phyloP scores from a whole-genome alignment of 345 rosid species.

The Cardiospermum halicacabum region DNA sequence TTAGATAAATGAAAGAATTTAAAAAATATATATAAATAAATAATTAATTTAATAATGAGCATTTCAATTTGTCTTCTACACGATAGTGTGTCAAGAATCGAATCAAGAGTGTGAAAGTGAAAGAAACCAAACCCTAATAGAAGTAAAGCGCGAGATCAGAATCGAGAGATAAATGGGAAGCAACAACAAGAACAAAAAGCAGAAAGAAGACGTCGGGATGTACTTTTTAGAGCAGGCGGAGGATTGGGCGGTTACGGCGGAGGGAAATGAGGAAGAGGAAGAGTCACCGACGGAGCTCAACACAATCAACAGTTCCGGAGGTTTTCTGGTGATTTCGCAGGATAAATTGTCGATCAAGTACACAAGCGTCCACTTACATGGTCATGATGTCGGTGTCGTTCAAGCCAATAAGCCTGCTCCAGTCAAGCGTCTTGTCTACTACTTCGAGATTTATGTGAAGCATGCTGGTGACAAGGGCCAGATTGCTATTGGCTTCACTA shows the following conservation, averaged over 20 bases:
- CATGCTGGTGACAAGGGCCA: conserved; percentile 75
- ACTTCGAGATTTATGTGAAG: conserved; percentile 85
- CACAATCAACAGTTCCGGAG: conserved; percentile 81
- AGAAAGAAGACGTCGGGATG: conserved; percentile 40
- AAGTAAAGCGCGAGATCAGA: no score
- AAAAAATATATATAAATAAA: no score
- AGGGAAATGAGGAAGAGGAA: conserved; percentile 42
- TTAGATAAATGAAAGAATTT: no score
- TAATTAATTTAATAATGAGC: no score
- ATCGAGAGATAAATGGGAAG: not conserved
- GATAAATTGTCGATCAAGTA: conserved; percentile 84
- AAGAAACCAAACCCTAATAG: no score
- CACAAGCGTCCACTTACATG: conserved; percentile 53
- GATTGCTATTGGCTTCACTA: conserved; percentile 82
- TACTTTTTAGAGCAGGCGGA: conserved; percentile 49
- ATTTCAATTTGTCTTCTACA: no score
- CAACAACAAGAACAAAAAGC: conserved; percentile 18
- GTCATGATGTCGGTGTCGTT: conserved; percentile 82
- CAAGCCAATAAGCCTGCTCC: conserved; percentile 88
- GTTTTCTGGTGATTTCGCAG: conserved; percentile 69
- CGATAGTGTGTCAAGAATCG: no score
- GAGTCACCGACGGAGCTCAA: conserved; percentile 80
- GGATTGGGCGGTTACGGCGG: conserved; percentile 8
- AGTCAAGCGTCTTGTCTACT: conserved; percentile 62
- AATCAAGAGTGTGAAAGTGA: no score